Evolutionary conservation across 2,329 filamentous ascomycete genomes (phyloP), one percentile per base, ranked within the genome.

Genomic region (Whalleya microplaca): DNA sequence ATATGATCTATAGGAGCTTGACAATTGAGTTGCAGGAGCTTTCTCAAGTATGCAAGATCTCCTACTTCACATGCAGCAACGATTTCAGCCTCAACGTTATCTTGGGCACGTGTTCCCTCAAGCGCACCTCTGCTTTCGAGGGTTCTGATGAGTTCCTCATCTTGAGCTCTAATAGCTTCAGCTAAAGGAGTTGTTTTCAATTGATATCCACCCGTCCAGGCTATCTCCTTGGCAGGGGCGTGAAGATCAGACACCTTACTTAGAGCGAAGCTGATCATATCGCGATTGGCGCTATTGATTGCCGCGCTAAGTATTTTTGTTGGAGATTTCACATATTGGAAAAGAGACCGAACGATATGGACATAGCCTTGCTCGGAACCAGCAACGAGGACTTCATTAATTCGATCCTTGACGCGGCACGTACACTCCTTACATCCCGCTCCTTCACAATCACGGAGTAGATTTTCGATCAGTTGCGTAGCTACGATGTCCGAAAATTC

Each of bases 171-270:
- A 7, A 63, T 57, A 23, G 61, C 58, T n/a, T 61, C 55, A 2
- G 61, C 52, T 19, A 63, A 37, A 14, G 61, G 61, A 20, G 61
- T 61, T 14, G 58, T 52, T 4, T 32, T 21, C 14, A 2, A 3
- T 37, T 14, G 6, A 12, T 5, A 37, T 3, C 14, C 9, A 37
- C 32, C 9, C 7, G 4, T 27, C 4, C 9, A 37, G n/a, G n/a
- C n/a, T 12, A 46, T 47, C 10, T 3, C 1, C 8, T n/a, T 5
- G 16, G 37, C 12, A 37, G 21, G 9, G 5, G 5, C 23, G 20
- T 19, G 12, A 16, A 62, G 32, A 46, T 53, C 12, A 21, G 49
- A 50, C 0, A 53, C 51, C 37, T 55, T 45, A 10, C 18, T 42
- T 21, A 59, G 48, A 12, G 55, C 2, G 19, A 59, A 55, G 1